phyloP scores from a whole-genome alignment of 2,329 filamentous ascomycete genomes.

The Rhinocladiella mackenziei region DNA sequence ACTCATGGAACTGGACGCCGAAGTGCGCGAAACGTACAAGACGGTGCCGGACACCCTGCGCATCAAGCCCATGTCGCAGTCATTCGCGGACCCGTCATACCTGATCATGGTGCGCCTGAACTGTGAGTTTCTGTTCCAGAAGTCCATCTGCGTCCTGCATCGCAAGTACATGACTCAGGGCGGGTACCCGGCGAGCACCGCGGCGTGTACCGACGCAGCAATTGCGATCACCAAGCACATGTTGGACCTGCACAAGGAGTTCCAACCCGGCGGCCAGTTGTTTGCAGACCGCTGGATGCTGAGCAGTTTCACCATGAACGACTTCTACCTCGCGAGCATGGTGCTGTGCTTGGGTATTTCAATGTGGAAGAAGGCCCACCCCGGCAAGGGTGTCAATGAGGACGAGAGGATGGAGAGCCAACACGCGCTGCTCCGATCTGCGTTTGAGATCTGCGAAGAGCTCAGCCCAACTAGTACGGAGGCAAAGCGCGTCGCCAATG shows the following conservation, averaged over 20 bases:
- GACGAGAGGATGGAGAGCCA: conserved; percentile 19
- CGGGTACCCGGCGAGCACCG: conserved; percentile 40
- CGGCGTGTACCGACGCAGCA: conserved; percentile 47
- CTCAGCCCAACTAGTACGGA: conserved; percentile 23
- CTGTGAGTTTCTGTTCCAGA: conserved; percentile 50
- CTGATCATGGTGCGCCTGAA: conserved; percentile 52
- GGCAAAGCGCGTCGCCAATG: conserved; percentile 26
- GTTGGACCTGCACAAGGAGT: conserved; percentile 48
- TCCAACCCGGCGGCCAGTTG: conserved; percentile 53
- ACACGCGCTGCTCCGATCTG: conserved; percentile 16
- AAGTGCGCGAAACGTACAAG: conserved; percentile 27
- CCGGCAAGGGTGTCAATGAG: conserved; percentile 18
- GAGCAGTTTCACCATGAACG: conserved; percentile 55
- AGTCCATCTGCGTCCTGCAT: conserved; percentile 52
- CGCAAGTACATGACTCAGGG: conserved; percentile 47
- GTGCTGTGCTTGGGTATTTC: conserved; percentile 51
- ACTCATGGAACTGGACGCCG: conserved; percentile 29
- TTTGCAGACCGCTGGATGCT: conserved; percentile 55
- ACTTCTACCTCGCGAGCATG: conserved; percentile 60
- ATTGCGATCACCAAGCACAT: conserved; percentile 49
- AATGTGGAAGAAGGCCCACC: conserved; percentile 21
- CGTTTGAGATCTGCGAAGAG: conserved; percentile 27
- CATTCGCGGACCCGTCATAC: conserved; percentile 48
- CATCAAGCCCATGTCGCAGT: conserved; percentile 30
- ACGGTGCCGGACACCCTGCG: conserved; percentile 25